Evolutionary conservation across 2,329 filamentous ascomycete species (phyloP).

Genomic region (Pestalotiopsis sp.): DNA sequence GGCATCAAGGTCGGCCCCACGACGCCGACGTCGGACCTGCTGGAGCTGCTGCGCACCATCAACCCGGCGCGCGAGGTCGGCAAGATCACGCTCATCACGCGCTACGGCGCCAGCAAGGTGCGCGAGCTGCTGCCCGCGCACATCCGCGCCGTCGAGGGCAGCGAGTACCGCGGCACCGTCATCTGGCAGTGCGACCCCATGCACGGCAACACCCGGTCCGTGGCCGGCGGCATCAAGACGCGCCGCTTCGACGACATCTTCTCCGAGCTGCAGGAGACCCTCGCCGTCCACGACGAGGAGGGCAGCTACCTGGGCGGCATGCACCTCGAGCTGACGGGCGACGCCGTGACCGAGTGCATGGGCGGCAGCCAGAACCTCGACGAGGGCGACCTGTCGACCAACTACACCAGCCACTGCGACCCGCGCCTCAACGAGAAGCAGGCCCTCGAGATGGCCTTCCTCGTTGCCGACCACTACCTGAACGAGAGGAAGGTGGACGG

Average conservation of each 20-base stretch:
- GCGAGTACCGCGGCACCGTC: slow-evolving; percentile 67
- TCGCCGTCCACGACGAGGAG: slow-evolving; percentile 81
- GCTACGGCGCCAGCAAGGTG: slow-evolving; percentile 84
- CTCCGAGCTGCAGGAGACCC: slow-evolving; percentile 79
- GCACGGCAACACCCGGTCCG: slow-evolving; percentile 81
- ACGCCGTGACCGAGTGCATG: slow-evolving; percentile 94
- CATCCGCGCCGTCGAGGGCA: slow-evolving; percentile 85
- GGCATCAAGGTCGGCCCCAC: slow-evolving; percentile 94
- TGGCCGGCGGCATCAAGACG: slow-evolving; percentile 83
- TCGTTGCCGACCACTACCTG: slow-evolving; percentile 82
- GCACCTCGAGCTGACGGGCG: slow-evolving; percentile 92
- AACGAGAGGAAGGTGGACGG: slow-evolving; percentile 31
- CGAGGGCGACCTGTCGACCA: slow-evolving; percentile 85
- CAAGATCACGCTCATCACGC: slow-evolving; percentile 94
- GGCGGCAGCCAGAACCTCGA: slow-evolving; percentile 85
- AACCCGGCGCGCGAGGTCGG: slow-evolving; percentile 83
- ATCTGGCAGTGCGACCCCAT: slow-evolving; percentile 99
- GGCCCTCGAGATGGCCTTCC: slow-evolving; percentile 89
- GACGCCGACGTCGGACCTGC: slow-evolving; percentile 76
- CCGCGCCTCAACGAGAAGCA: slow-evolving; percentile 97
- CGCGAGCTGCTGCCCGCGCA: slow-evolving; percentile 76
- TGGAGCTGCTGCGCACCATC: slow-evolving; percentile 79
- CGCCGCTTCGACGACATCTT: slow-evolving; percentile 90
- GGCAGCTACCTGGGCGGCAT: slow-evolving; percentile 90
- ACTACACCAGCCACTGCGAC: slow-evolving; percentile 97